A percentile compares a stretch with the other conserved stretches of the same genome.
Conservation (phyloP, 2,329 filamentous ascomycete genomes). For the Cryphonectria carpinicola region DNA sequence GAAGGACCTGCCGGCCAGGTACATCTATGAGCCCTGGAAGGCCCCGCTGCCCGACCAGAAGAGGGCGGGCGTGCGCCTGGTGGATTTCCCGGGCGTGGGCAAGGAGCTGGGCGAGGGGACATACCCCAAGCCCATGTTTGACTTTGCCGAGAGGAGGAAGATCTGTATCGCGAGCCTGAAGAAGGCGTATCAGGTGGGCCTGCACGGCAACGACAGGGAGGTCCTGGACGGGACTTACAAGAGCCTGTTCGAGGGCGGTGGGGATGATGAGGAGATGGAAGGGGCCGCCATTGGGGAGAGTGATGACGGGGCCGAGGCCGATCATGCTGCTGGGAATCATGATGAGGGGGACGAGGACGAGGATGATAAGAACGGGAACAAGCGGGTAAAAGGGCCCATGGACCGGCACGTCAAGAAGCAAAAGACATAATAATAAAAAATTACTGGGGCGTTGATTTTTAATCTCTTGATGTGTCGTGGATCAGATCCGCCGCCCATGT, state of each 20-base stretch:
- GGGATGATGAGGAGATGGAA: conserved; percentile 46
- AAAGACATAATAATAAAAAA: conserved; percentile 31
- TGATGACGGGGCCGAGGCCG: conserved; percentile 41
- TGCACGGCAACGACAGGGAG: conserved; percentile 66
- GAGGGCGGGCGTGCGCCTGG: conserved; percentile 50
- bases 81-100: conserved; percentile 54
- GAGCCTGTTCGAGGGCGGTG: conserved; percentile 46
- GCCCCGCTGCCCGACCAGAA: conserved; percentile 70
- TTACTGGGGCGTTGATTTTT: background rate
- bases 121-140: conserved; percentile 80
- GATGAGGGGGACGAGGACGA: conserved; percentile 30
- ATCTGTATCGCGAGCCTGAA: conserved; percentile 72
- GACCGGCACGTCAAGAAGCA: conserved; percentile 39
- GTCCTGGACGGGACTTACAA: conserved; percentile 65
- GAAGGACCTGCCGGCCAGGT: conserved; percentile 63
- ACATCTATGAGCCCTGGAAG: conserved; percentile 81
- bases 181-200: conserved; percentile 65
- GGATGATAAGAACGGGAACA: conserved; percentile 29
- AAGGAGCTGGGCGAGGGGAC: conserved; percentile 47
- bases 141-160: conserved; percentile 66
- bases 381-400: conserved; percentile 37
- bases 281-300: conserved; percentile 39
- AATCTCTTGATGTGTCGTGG: background rate
- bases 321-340: conserved; percentile 34
- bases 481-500: no score